A percentile compares a stretch with the other conserved stretches of the same genome.
Conservation (phyloP, 2,329 filamentous ascomycete genomes). For the Lecanosticta acicola region DNA sequence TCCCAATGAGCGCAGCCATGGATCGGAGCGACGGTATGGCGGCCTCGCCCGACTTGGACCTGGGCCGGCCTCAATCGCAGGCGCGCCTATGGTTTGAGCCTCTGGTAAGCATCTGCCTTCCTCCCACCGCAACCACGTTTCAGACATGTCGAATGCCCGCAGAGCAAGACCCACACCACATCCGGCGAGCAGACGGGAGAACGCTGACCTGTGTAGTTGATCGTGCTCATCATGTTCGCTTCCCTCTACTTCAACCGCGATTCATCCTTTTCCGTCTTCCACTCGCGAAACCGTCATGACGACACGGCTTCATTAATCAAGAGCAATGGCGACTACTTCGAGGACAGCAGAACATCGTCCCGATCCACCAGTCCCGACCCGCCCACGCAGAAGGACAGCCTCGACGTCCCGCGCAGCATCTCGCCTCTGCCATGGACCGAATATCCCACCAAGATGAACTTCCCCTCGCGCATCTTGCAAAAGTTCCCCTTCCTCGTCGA, state of each 20-base stretch:
- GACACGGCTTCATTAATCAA: slow-evolving; percentile 19
- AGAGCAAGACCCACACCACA: too few species aligned
- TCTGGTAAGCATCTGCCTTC: slow-evolving; percentile 17
- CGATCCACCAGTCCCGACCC: slow-evolving; percentile 31
- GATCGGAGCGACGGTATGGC: slow-evolving; percentile 6
- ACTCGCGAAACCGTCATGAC: slow-evolving; percentile 9
- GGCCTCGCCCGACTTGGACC: slow-evolving; percentile 7
- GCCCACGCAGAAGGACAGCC: slow-evolving; percentile 42
- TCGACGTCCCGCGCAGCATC: slow-evolving; percentile 46
- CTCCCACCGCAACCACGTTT: background rate
- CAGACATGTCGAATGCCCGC: background rate
- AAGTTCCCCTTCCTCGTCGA: slow-evolving; percentile 66
- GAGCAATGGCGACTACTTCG: slow-evolving; percentile 12
- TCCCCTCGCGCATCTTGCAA: slow-evolving; percentile 59
- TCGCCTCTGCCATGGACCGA: slow-evolving; percentile 41
- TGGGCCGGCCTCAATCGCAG: slow-evolving; percentile 25
- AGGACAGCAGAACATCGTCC: slow-evolving; percentile 16
- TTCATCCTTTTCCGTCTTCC: slow-evolving; percentile 32
- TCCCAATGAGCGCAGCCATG: background rate
- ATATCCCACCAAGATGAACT: slow-evolving; percentile 31
- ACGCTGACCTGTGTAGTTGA: slow-evolving; percentile 31
- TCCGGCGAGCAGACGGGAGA: background rate
- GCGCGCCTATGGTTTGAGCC: slow-evolving; percentile 25
- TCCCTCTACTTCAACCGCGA: slow-evolving; percentile 39
- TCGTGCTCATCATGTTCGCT: slow-evolving; percentile 39